Evolutionary conservation across 2,329 filamentous ascomycete species (phyloP).

Genomic region (Chrysoporthe deuterocubensis): DNA sequence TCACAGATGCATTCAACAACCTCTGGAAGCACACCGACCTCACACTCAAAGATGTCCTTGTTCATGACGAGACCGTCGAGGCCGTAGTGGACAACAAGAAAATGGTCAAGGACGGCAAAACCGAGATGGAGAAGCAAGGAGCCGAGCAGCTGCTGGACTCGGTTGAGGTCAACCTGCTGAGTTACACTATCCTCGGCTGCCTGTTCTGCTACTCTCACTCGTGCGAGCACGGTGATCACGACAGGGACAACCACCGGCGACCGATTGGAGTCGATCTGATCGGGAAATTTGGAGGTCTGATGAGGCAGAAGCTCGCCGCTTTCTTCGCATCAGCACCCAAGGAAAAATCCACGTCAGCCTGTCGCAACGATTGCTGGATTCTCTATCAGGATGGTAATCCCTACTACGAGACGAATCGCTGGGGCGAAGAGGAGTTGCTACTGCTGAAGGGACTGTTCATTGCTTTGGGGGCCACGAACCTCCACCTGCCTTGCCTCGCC

Average conservation of each 20-base stretch:
- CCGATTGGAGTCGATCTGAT: conserved; percentile 55
- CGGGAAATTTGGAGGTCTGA: conserved; percentile 40
- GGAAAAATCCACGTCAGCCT: conserved; percentile 30
- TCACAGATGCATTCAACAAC: conserved; percentile 60
- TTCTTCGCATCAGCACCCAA: conserved; percentile 31
- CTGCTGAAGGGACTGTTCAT: conserved; percentile 53
- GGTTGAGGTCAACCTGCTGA: conserved; percentile 55
- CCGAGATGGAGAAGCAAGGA: conserved; percentile 41
- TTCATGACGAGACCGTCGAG: conserved; percentile 58
- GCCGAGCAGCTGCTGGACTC: conserved; percentile 42
- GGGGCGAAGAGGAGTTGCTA: conserved; percentile 54
- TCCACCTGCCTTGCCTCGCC: conserved; percentile 50
- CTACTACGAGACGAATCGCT: conserved; percentile 42
- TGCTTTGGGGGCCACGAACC: conserved; percentile 23
- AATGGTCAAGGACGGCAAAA: conserved; percentile 51
- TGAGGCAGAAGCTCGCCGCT: conserved; percentile 38
- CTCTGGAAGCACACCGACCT: conserved; percentile 55
- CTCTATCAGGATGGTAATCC: conserved; percentile 39
- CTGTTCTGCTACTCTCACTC: conserved; percentile 64
- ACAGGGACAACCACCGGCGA: conserved; percentile 56
- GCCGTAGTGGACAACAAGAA: conserved; percentile 58
- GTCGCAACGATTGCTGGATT: conserved; percentile 50
- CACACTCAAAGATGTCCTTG: conserved; percentile 55
- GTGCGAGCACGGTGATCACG: conserved; percentile 65
- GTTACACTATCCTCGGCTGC: conserved; percentile 60